Evolutionary conservation across 2,329 filamentous ascomycete species (phyloP).

Genomic region (Ceratocystis destructans): DNA sequence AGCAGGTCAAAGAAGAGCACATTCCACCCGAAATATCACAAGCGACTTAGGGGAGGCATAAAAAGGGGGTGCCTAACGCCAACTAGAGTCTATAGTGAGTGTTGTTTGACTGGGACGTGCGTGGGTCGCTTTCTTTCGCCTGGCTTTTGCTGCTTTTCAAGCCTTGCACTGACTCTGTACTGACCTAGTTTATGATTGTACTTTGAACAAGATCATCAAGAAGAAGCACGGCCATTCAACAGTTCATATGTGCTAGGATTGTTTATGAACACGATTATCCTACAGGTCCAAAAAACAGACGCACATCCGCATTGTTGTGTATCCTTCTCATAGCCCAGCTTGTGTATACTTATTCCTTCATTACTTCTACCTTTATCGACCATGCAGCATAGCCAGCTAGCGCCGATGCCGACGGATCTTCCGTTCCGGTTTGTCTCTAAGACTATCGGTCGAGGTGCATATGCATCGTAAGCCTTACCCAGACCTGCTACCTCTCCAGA

Average conservation of each 20-base stretch:
- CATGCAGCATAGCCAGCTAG: slow-evolving; percentile 54
- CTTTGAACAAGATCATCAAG: neutral
- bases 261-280: neutral
- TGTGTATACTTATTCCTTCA: neutral
- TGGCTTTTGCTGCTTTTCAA: too few species aligned
- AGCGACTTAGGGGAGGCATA: too few species aligned
- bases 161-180: neutral
- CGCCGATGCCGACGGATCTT: slow-evolving; percentile 68
- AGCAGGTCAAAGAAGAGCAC: neutral
- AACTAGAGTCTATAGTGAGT: neutral
- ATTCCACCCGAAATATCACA: neutral
- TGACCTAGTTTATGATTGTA: neutral
- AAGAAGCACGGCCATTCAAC: neutral
- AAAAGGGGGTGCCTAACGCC: too few species aligned
- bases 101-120: neutral
- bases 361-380: neutral
- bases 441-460: slow-evolving; percentile 90
- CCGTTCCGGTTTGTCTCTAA: slow-evolving; percentile 93
- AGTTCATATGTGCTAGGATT: neutral
- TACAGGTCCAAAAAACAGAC: neutral
- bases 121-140: neutral
- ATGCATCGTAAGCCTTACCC: slow-evolving; percentile 61
- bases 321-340: neutral
- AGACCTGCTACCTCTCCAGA: neutral
- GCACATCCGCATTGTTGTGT: neutral